Conservation (phyloP, 305 asterid species). For the Coffea humblotiana region DNA sequence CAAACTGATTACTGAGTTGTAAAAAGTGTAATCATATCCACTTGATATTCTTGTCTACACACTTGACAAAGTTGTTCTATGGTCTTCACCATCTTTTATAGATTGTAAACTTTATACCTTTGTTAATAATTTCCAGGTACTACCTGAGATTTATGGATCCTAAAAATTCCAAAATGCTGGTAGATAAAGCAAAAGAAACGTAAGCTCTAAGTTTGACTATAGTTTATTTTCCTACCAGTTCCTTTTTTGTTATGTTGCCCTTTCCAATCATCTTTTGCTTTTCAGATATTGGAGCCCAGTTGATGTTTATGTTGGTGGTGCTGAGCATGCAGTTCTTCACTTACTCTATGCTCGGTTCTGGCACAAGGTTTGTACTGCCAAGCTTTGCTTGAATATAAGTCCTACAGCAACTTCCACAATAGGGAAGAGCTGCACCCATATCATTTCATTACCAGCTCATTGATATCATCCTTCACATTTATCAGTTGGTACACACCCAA, state of each 20-base stretch:
- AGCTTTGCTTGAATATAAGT: not conserved
- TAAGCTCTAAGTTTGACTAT: constrained; percentile 35
- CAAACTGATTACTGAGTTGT: not conserved
- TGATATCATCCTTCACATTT: not conserved
- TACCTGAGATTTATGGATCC: constrained; percentile 99
- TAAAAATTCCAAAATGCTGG: constrained; percentile 65
- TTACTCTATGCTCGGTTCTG: constrained; percentile 98
- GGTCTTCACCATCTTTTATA: not conserved
- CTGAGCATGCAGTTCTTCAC: constrained; percentile 99
- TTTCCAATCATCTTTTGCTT: constrained; percentile 15
- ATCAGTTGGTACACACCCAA: not conserved
- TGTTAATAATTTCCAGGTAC: constrained; percentile 56
- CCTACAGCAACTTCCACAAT: not conserved
- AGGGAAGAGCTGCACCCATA: not conserved
- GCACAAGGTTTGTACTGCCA: constrained; percentile 78
- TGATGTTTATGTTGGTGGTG: constrained; percentile 98
- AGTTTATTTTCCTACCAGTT: not conserved
- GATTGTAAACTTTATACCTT: not conserved
- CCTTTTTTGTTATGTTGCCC: not conserved
- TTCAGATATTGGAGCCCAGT: constrained; percentile 99
- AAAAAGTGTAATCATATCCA: not conserved
- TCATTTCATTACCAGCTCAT: constrained; percentile 1
- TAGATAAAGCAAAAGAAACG: constrained; percentile 85
- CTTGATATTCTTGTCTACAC: not conserved
- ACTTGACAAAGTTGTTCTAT: not conserved